These are phyloP conservation scores for Pseudogymnoascus sp. DNA, from an alignment of 2,329 filamentous ascomycete genomes.

Conservation along the genomic window DNA sequence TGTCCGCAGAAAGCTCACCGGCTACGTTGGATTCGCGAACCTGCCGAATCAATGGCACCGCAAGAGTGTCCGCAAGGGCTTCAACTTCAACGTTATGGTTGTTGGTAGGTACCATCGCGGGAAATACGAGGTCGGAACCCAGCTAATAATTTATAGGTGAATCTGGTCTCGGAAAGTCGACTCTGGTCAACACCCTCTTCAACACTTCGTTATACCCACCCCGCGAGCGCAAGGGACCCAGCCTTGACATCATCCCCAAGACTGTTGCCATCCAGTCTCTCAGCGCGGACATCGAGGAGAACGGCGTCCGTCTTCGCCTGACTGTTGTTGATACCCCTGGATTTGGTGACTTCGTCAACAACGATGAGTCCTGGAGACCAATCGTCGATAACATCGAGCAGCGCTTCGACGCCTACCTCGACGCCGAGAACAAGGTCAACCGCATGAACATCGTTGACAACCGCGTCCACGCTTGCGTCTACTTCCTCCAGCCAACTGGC, in stretches of 20 bases:
- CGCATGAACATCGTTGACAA: slow-evolving; percentile 99
- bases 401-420: slow-evolving; percentile 94
- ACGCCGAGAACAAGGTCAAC: slow-evolving; percentile 99
- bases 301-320: slow-evolving; percentile 88
- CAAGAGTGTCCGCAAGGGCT: slow-evolving; percentile 99
- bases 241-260: slow-evolving; percentile 97
- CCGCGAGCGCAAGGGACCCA: slow-evolving; percentile 96
- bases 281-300: slow-evolving; percentile 96
- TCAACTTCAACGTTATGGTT: slow-evolving; percentile 99
- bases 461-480: slow-evolving; percentile 96
- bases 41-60: slow-evolving; percentile 99
- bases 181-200: slow-evolving; percentile 97
- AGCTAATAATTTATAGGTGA: slow-evolving; percentile 56
- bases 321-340: slow-evolving; percentile 97
- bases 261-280: slow-evolving; percentile 92
- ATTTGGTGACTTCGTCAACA: slow-evolving; percentile 99
- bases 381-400: slow-evolving; percentile 99
- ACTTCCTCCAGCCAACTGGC: slow-evolving; percentile 98
- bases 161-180: slow-evolving; percentile 98
- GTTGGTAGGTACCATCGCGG: slow-evolving; percentile 63
- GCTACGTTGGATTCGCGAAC: slow-evolving; percentile 98
- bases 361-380: slow-evolving; percentile 97
- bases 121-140: neutral
- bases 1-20: slow-evolving; percentile 94
- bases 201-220: slow-evolving; percentile 98